These are phyloP conservation scores for Pseudogymnoascus sp. DNA, from an alignment of 2,329 filamentous ascomycete genomes.

Conservation along the genomic window DNA sequence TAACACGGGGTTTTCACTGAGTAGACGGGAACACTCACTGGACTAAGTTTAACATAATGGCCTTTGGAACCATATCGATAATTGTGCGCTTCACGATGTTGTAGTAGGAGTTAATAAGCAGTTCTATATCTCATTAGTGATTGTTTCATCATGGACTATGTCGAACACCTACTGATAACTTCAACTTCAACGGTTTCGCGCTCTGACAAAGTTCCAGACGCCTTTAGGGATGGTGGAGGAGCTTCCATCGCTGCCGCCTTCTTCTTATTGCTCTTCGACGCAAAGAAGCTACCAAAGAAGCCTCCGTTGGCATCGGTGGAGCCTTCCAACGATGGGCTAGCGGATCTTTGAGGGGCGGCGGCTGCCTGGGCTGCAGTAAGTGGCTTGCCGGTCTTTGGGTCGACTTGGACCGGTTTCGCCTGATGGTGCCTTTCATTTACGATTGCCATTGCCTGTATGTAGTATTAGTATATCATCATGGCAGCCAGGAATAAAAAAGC, in stretches of 20 bases:
- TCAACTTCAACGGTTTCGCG: constrained; percentile 94
- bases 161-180: constrained; percentile 72
- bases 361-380: constrained; percentile 52
- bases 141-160: background rate
- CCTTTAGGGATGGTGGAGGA: constrained; percentile 85
- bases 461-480: constrained; percentile 19
- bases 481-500: constrained; percentile 15
- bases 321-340: constrained; percentile 59
- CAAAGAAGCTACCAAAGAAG: constrained; percentile 98
- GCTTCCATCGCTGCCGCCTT: constrained; percentile 99
- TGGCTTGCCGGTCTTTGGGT: constrained; percentile 97
- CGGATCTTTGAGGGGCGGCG: constrained; percentile 54
- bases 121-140: constrained; percentile 48
- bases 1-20: background rate
- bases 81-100: constrained; percentile 97
- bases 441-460: constrained; percentile 76
- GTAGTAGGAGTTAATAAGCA: constrained; percentile 93
- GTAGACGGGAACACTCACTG: constrained; percentile 53
- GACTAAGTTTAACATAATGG: constrained; percentile 95
- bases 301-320: constrained; percentile 55
- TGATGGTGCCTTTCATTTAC: constrained; percentile 86
- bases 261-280: constrained; percentile 97
- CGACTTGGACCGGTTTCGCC: constrained; percentile 81
- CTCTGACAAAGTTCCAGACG: constrained; percentile 85
- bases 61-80: constrained; percentile 99